Evolutionary conservation across 331 rosid genomes (phyloP).

Genomic region (Prunus yedoensis): DNA sequence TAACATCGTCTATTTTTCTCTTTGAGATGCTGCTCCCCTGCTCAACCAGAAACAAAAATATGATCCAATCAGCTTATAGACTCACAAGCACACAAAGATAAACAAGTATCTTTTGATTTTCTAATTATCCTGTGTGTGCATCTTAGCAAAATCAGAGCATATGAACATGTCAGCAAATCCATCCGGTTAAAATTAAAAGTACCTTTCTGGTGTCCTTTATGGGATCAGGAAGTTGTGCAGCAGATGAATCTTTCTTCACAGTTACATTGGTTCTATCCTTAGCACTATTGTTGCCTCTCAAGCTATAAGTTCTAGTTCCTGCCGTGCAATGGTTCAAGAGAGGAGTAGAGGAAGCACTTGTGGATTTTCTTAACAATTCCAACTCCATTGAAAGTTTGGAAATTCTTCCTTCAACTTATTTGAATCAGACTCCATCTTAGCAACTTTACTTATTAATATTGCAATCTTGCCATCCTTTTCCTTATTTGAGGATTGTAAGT

Average conservation of each 20-base stretch:
- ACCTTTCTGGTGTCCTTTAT: slow-evolving; percentile 44
- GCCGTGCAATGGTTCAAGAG: slow-evolving; percentile 45
- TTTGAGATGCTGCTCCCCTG: slow-evolving; percentile 49
- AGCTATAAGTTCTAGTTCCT: slow-evolving; percentile 22
- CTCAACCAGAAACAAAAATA: slow-evolving; percentile 18
- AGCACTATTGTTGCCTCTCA: slow-evolving; percentile 29
- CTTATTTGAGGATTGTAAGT: slow-evolving; percentile 48
- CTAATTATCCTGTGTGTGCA: neutral
- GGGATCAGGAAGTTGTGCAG: slow-evolving; percentile 29
- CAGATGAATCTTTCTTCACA: slow-evolving; percentile 46
- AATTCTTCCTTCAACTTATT: slow-evolving; percentile 54
- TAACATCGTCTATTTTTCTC: slow-evolving; percentile 48
- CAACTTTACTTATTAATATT: slow-evolving; percentile 44
- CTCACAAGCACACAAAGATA: neutral
- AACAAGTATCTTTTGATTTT: neutral
- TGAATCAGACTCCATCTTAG: slow-evolving; percentile 50
- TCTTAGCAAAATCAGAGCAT: no score
- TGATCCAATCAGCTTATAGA: neutral
- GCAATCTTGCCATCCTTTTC: slow-evolving; percentile 59
- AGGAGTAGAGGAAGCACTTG: slow-evolving; percentile 44
- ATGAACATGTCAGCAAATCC: neutral
- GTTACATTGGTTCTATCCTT: slow-evolving; percentile 31
- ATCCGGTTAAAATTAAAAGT: neutral
- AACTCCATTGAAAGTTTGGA: slow-evolving; percentile 51
- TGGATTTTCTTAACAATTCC: slow-evolving; percentile 46